These are phyloP conservation scores for Aspergillus pseudotamarii DNA, from an alignment of 2,329 filamentous ascomycete species.

Conservation along the genomic window DNA sequence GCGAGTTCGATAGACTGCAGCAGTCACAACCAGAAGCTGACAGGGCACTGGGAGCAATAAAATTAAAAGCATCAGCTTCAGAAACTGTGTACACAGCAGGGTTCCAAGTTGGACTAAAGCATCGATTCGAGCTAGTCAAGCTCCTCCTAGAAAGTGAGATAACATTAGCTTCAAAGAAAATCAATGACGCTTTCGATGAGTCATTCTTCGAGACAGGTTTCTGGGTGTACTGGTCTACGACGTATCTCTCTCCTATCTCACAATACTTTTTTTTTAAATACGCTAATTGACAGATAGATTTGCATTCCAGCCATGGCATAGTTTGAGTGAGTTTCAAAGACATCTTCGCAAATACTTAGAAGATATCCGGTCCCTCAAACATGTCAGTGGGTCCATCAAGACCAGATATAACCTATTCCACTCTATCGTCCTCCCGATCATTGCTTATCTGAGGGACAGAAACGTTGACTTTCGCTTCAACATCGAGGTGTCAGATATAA, in stretches of 20 bases:
- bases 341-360: slow-evolving; percentile 17
- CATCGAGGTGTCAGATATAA: not conserved
- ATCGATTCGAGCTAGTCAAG: slow-evolving; percentile 21
- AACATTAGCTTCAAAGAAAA: slow-evolving; percentile 30
- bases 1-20: not conserved
- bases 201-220: slow-evolving; percentile 26
- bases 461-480: not conserved
- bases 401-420: not conserved
- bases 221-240: slow-evolving; percentile 28
- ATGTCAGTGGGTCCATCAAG: not conserved
- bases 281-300: slow-evolving; percentile 15
- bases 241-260: slow-evolving; percentile 9
- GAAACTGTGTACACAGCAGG: not conserved
- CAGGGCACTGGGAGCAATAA: not conserved
- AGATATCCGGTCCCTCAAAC: not conserved
- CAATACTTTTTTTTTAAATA: not conserved
- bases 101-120: slow-evolving; percentile 18
- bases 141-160: slow-evolving; percentile 24
- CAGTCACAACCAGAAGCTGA: not conserved
- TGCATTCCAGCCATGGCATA: slow-evolving; percentile 22
- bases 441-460: not conserved
- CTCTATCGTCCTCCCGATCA: not conserved
- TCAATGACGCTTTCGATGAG: slow-evolving; percentile 29
- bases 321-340: slow-evolving; percentile 20
- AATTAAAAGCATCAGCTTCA: not conserved